Percentiles rank a stretch among this genome's conserved stretches.
These are phyloP conservation scores for Claviceps citrina DNA, from an alignment of 2,329 filamentous ascomycete species.

Conservation along the genomic window DNA sequence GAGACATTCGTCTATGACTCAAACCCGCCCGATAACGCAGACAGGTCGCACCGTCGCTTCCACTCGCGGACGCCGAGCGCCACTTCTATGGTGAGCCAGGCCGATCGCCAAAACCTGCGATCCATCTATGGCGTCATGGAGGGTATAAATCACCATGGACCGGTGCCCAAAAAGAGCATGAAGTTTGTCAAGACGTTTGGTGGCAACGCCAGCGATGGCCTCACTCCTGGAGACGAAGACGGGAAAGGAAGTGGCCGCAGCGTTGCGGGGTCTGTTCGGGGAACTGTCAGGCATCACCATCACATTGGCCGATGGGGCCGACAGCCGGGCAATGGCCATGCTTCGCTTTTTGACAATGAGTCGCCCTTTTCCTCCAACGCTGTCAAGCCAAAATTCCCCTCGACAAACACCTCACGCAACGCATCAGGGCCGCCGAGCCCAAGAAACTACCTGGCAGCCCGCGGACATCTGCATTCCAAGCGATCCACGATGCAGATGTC, in stretches of 20 bases:
- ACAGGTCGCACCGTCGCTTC: constrained; percentile 51
- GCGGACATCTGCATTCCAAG: constrained; percentile 25
- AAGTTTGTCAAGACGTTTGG: constrained; percentile 79
- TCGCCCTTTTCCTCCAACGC: constrained; percentile 60
- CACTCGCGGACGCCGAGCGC: constrained; percentile 92
- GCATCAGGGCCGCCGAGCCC: constrained; percentile 58
- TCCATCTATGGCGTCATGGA: constrained; percentile 56
- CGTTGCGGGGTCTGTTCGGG: constrained; percentile 45
- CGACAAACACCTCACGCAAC: constrained; percentile 35
- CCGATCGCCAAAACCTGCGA: constrained; percentile 43
- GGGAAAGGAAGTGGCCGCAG: constrained; percentile 48
- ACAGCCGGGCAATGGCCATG: constrained; percentile 47
- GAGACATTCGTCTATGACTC: constrained; percentile 99
- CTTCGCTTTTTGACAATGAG: constrained; percentile 61
- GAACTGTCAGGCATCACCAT: constrained; percentile 62
- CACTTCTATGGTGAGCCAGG: constrained; percentile 64
- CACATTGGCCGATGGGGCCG: constrained; percentile 60
- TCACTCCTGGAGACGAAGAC: constrained; percentile 47
- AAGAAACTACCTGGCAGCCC: constrained; percentile 30
- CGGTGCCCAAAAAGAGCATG: constrained; percentile 66
- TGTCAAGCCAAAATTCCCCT: constrained; percentile 41
- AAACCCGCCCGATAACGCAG: constrained; percentile 60
- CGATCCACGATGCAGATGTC: constrained; percentile 44
- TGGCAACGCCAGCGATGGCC: constrained; percentile 37
- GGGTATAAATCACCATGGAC: constrained; percentile 27